A percentile compares a stretch with the other conserved stretches of the same genome.
Conservation (phyloP, 2,329 filamentous ascomycete genomes). For the Aspergillus tanneri region DNA sequence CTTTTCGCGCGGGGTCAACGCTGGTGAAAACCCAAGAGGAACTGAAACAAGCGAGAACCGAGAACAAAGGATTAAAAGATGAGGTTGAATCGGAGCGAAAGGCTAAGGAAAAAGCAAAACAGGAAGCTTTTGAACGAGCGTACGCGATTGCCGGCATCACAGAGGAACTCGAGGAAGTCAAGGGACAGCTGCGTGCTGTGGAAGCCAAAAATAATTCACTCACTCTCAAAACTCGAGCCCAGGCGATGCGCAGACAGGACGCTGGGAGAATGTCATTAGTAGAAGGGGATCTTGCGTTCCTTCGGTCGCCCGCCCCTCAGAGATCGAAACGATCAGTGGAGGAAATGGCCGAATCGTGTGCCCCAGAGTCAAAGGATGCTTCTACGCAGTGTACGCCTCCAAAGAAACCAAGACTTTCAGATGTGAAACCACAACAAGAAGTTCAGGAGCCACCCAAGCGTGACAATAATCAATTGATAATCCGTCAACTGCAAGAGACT, state of each 20-base stretch:
- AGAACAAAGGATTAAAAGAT: constrained; percentile 53
- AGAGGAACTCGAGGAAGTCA: constrained; percentile 46
- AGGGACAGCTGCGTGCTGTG: constrained; percentile 40
- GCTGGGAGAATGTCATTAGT: constrained; percentile 30
- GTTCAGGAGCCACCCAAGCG: too few species aligned
- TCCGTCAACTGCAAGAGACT: too few species aligned
- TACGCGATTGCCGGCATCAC: constrained; percentile 47
- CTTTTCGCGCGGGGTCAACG: constrained; percentile 56
- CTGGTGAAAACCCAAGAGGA: constrained; percentile 57
- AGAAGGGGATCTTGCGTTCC: constrained; percentile 35
- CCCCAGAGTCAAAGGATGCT: constrained; percentile 12
- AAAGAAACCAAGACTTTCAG: constrained; percentile 36
- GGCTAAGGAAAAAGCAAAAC: constrained; percentile 46
- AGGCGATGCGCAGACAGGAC: constrained; percentile 31
- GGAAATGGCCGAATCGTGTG: constrained; percentile 28
- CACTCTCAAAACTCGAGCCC: constrained; percentile 33
- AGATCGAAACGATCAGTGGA: constrained; percentile 36
- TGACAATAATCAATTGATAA: too few species aligned
- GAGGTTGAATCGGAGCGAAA: constrained; percentile 52
- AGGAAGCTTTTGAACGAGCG: constrained; percentile 49
- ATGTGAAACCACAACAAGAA: constrained; percentile 13
- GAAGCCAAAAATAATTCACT: constrained; percentile 40
- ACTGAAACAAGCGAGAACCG: constrained; percentile 42
- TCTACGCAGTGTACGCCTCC: constrained; percentile 31
- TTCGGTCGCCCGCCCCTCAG: constrained; percentile 31